Evolutionary conservation across 2,329 filamentous ascomycete species (phyloP).

Genomic region (Xylaria sp.): DNA sequence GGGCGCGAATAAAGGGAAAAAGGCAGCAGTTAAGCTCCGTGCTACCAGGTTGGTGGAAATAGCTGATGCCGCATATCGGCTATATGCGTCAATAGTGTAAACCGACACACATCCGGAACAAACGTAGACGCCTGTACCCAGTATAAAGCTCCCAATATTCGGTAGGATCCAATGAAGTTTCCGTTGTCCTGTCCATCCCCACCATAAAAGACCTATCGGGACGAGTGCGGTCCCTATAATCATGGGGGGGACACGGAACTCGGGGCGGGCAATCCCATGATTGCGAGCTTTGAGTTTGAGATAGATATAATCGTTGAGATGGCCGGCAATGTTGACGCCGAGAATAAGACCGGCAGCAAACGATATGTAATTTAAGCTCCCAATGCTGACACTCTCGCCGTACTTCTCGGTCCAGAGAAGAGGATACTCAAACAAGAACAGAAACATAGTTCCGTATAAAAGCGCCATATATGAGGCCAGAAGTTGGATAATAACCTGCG

Average conservation of each 20-base stretch:
- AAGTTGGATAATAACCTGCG: constrained; percentile 57
- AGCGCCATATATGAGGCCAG: constrained; percentile 56
- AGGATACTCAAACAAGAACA: constrained; percentile 56
- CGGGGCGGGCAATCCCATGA: constrained; percentile 22
- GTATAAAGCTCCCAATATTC: constrained; percentile 63
- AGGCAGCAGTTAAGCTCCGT: constrained; percentile 58
- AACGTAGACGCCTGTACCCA: constrained; percentile 61
- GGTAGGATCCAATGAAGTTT: constrained; percentile 48
- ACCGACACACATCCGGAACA: constrained; percentile 63
- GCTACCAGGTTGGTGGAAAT: constrained; percentile 54
- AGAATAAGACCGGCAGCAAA: constrained; percentile 54
- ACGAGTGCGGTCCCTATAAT: constrained; percentile 62
- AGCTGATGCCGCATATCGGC: constrained; percentile 46
- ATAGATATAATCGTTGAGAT: constrained; percentile 49
- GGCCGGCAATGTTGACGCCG: constrained; percentile 44
- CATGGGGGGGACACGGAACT: constrained; percentile 60
- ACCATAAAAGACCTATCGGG: constrained; percentile 54
- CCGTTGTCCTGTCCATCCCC: constrained; percentile 43
- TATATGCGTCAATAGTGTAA: constrained; percentile 62
- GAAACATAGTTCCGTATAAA: constrained; percentile 57
- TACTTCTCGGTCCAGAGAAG: constrained; percentile 48
- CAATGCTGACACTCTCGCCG: constrained; percentile 52
- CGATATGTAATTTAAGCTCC: constrained; percentile 58
- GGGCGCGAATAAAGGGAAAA: constrained; percentile 68
- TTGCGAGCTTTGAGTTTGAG: constrained; percentile 43